phyloP scores from a whole-genome alignment of 805 yeast species.

The Lipomyces chichibuensis region DNA sequence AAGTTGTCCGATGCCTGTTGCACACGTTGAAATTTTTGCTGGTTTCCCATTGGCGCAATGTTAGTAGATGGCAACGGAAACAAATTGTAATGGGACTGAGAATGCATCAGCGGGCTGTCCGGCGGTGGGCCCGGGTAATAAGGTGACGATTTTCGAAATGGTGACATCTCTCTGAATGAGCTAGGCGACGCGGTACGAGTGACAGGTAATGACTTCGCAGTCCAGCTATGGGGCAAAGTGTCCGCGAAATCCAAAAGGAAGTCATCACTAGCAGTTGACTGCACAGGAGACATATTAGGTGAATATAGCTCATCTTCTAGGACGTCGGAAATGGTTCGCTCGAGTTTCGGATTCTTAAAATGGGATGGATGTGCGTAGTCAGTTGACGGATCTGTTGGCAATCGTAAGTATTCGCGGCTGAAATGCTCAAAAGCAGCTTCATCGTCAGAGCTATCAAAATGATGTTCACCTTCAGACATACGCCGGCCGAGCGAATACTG shows the following conservation, averaged over 20 bases:
- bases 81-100: conserved; percentile 8
- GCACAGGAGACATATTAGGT: conserved; percentile 35
- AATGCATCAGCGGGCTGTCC: conserved; percentile 19
- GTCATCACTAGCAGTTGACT: conserved; percentile 31
- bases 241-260: conserved; percentile 26
- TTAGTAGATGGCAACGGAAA: conserved; percentile 19
- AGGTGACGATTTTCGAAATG: conserved; percentile 37
- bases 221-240: conserved; percentile 15
- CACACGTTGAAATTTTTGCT: conserved; percentile 2
- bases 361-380: conserved; percentile 27
- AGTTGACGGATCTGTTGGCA: conserved; percentile 20
- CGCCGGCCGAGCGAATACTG: conserved; percentile 28
- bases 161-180: conserved; percentile 30
- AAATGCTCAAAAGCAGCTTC: conserved; percentile 6
- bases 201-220: conserved; percentile 29
- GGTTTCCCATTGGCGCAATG: background rate
- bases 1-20: background rate
- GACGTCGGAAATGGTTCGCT: conserved; percentile 59
- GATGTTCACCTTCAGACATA: conserved; percentile 30
- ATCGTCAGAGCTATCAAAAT: conserved; percentile 4
- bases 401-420: conserved; percentile 18
- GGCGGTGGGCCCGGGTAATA: conserved; percentile 34
- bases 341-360: conserved; percentile 50
- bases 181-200: conserved; percentile 31
- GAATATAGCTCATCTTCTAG: conserved; percentile 62